phyloP scores from a whole-genome alignment of 2,329 filamentous ascomycete genomes.

The Bisporella sp. region DNA sequence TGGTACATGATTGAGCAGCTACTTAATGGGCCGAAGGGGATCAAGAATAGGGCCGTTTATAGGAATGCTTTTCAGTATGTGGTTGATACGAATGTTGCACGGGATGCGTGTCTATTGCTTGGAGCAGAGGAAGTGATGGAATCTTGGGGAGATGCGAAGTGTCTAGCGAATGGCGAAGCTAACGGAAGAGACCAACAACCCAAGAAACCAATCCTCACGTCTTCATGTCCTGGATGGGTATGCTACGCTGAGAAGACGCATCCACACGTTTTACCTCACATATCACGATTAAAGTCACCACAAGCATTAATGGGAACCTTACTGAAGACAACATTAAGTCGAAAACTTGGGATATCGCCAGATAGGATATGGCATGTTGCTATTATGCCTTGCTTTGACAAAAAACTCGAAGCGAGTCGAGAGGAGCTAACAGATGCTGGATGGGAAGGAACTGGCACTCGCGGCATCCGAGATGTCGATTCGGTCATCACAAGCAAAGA shows the following conservation, averaged over 20 bases:
- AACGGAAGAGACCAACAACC: constrained; percentile 14
- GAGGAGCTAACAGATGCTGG: constrained; percentile 79
- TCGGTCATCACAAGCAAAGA: constrained; percentile 97
- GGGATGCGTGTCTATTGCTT: constrained; percentile 76
- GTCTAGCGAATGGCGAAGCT: constrained; percentile 4
- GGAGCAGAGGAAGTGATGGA: constrained; percentile 64
- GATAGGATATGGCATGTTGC: constrained; percentile 89
- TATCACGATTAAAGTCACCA: constrained; percentile 87
- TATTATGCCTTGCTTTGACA: constrained; percentile 98
- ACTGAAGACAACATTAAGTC: constrained; percentile 78
- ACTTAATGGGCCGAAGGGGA: constrained; percentile 60
- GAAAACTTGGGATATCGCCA: constrained; percentile 62
- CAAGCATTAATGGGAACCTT: constrained; percentile 88
- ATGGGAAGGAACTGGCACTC: constrained; percentile 53
- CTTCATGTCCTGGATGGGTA: constrained; percentile 94
- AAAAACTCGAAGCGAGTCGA: constrained; percentile 93
- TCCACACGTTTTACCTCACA: constrained; percentile 82
- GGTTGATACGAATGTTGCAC: constrained; percentile 78
- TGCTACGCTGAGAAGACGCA: constrained; percentile 99
- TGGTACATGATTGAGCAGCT: constrained; percentile 79
- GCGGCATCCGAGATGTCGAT: constrained; percentile 79
- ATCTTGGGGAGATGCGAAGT: constrained; percentile 19
- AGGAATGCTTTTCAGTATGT: constrained; percentile 82
- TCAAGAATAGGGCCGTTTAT: constrained; percentile 63
- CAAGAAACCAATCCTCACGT: constrained; percentile 65